These are phyloP conservation scores for Penicillium sumatraense DNA, from an alignment of 2,329 filamentous ascomycete species.

Conservation along the genomic window DNA sequence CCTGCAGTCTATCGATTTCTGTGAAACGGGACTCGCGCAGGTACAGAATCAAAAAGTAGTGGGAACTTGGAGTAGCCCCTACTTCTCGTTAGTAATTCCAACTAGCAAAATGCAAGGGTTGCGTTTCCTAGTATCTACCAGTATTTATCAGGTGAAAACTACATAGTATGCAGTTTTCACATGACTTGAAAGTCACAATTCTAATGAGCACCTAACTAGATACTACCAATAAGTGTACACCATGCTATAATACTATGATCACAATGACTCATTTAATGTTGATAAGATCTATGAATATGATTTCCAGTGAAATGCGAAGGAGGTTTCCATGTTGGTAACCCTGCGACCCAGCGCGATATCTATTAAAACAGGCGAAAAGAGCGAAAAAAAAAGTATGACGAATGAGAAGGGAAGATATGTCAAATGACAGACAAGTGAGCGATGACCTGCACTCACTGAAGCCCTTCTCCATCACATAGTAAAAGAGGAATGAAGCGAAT, in stretches of 20 bases:
- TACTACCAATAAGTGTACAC: too few species aligned
- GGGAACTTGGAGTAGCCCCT: too few species aligned
- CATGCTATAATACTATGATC: neutral
- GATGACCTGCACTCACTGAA: constrained; percentile 5
- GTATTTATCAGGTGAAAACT: too few species aligned
- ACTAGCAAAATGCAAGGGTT: too few species aligned
- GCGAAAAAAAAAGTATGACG: constrained; percentile 7
- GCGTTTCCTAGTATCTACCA: too few species aligned
- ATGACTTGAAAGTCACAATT: too few species aligned
- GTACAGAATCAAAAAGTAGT: too few species aligned
- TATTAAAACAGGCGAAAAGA: constrained; percentile 15
- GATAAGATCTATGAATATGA: constrained; percentile 5
- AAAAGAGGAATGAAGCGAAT: neutral
- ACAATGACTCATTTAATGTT: constrained; percentile 9
- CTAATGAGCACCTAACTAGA: too few species aligned
- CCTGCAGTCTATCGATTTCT: too few species aligned
- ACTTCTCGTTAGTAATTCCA: too few species aligned
- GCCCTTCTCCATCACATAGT: neutral
- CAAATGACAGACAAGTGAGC: constrained; percentile 20
- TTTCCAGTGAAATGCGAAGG: neutral
- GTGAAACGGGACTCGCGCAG: too few species aligned
- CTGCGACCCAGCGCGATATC: constrained; percentile 23
- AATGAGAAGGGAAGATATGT: constrained; percentile 8
- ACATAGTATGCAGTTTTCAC: too few species aligned
- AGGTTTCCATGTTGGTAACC: constrained; percentile 10